Evolutionary conservation across 2,329 filamentous ascomycete genomes (phyloP).

Genomic region (Claviceps maximensis): DNA sequence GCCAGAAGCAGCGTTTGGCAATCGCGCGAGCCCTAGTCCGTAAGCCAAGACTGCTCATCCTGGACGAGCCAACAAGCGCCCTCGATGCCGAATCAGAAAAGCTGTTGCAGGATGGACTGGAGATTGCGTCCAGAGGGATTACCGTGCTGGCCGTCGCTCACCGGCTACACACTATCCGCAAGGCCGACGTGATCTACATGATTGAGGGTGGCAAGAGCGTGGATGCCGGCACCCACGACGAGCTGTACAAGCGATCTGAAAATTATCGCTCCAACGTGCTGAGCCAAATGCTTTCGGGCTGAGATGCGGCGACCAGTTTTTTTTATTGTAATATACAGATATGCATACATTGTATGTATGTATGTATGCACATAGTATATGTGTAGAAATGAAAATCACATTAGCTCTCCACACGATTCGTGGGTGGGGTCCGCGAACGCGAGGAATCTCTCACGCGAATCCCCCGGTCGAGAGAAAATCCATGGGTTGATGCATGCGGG

Average conservation of each 20-base stretch:
- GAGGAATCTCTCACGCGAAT: no score
- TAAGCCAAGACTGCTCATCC: slow-evolving; percentile 48
- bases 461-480: neutral
- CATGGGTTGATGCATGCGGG: neutral
- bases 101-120: slow-evolving; percentile 44
- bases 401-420: neutral
- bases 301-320: neutral
- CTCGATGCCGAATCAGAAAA: slow-evolving; percentile 40
- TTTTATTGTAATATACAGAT: neutral
- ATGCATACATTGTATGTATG: no score
- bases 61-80: slow-evolving; percentile 38
- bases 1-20: slow-evolving; percentile 55
- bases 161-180: slow-evolving; percentile 29
- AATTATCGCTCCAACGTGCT: slow-evolving; percentile 1
- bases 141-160: slow-evolving; percentile 32
- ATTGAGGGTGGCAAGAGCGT: slow-evolving; percentile 26
- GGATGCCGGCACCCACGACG: slow-evolving; percentile 11
- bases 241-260: neutral
- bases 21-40: slow-evolving; percentile 57
- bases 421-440: neutral
- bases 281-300: neutral
- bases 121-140: slow-evolving; percentile 27
- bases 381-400: neutral
- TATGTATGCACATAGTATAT: no score
- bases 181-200: slow-evolving; percentile 30